A percentile compares a stretch with the other conserved stretches of the same genome.
Conservation (phyloP, 805 yeast genomes). For the Metschnikowia hibisci region DNA sequence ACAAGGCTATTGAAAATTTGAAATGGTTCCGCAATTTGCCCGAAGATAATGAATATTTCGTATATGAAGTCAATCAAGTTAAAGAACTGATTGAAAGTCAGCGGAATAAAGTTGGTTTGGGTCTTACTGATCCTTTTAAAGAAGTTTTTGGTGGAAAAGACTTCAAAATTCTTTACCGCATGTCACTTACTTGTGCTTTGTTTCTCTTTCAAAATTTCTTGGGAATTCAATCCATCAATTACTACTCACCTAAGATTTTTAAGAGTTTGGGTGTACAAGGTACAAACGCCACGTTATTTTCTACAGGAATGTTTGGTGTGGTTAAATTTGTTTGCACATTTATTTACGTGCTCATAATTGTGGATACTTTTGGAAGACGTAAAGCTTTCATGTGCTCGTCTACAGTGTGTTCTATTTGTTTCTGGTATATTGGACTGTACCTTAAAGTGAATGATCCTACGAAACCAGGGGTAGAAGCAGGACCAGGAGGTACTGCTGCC, state of each 20-base stretch:
- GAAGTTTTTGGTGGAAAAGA: conserved; percentile 28
- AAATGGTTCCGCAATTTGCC: conserved; percentile 34
- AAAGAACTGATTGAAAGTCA: conserved; percentile 31
- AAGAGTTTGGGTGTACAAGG: conserved; percentile 36
- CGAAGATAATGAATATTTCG: conserved; percentile 31
- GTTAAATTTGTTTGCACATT: conserved; percentile 35
- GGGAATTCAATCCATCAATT: conserved; percentile 39
- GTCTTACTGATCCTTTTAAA: conserved; percentile 31
- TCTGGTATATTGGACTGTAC: conserved; percentile 40
- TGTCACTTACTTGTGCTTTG: conserved; percentile 30
- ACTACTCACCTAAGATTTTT: conserved; percentile 36
- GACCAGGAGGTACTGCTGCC: conserved; percentile 39
- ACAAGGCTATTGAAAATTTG: conserved; percentile 32
- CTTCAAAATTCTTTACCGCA: conserved; percentile 24
- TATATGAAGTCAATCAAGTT: conserved; percentile 35
- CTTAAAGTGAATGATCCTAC: conserved; percentile 34
- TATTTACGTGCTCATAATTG: conserved; percentile 32
- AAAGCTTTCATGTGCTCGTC: conserved; percentile 35
- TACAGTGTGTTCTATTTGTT: conserved; percentile 30
- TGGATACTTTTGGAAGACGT: conserved; percentile 35
- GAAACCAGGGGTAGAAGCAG: conserved; percentile 27
- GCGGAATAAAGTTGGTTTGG: conserved; percentile 27
- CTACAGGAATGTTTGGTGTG: conserved; percentile 40
- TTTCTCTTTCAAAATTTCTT: conserved; percentile 37
- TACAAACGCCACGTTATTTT: conserved; percentile 33